Base-by-base conservation (phyloP, 768 basidiomycete genomes). In the Phlebiopsis gigantea region DNA sequence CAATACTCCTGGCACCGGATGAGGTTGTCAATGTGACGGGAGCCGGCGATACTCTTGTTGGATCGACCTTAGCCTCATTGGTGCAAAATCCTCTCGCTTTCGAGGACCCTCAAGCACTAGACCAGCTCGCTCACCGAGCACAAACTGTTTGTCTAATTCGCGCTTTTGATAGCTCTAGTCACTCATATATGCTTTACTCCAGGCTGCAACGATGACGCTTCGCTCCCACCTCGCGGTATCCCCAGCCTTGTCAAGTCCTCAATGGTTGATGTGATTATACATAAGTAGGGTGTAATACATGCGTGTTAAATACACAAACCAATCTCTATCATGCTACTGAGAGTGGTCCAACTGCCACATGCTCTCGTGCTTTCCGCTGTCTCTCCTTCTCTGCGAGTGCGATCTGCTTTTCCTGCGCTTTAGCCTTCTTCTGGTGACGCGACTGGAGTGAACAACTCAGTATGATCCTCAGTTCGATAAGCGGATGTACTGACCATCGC, bases 21-120 rank as follows among this genome's bases (percentile, higher is more conserved):
- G 63, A 68, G 24, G 63, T 75, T 9, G 71, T 86, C 21, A 94
- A 87, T 62, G 90, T 92, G 8, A 98, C 95, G 0, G 96, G 96
- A 1, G 94, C 91, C 0, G 95, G 95, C 0, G 95, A 98, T 71
- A 87, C 90, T 2, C 80, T 97, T 24, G 93, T 90, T 1, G 95
- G 94, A 5, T 82, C 87, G 1, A 65, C 97, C 28, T 69, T 95
- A n/a, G 87, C 92, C 5, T 73, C 75, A 8, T 70, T 93, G 12
- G 68, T 75, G 5, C 62, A 75, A 21, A 63, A 71, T 25, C 78
- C 75, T 9, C 62, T 68, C 22, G 66, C 73, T 4, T 81, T 88
- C 57, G 69, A 73, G n/a, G 69, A 75, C 54, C 81, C 79, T 12
- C 56, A 58, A 3, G 62, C 71, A 1, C 63, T 91, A 55, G 74